Evolutionary conservation across 495 filamentous ascomycete genomes (phyloP), one percentile per base, ranked within the genome.

Genomic region (Entonaema liquescens): DNA sequence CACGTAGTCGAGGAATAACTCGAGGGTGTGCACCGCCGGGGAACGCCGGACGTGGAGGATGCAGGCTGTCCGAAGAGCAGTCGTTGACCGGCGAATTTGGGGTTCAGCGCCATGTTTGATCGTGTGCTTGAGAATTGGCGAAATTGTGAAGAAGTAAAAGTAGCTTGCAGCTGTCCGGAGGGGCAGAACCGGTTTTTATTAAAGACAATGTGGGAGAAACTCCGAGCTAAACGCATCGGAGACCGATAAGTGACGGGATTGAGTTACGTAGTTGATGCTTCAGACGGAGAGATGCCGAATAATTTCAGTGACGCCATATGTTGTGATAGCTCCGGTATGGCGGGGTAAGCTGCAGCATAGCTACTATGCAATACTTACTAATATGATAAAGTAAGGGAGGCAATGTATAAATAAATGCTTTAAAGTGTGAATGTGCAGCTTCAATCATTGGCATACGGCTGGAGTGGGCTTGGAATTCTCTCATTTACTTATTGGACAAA

Each of bases 1-100:
- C 68, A 92, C 91, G 81, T 95, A 97, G 82, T 96, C 92, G 75
- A 95, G 90, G 75, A 90, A 95, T 19, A 95, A 70, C 78, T 95
- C 92, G 26, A 95, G 79, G 0, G 91, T 95, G 82, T 94, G 91
- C 4, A 89, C 78, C 0, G 87, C 79, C 42, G 84, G 79, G 83
- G 75, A 13, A 76, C 70, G 40, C 80, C 72, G 31, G 77, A 77
- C 35, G 78, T 75, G 29, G 83, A 75, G 29, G 67, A 8, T 25
- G 70, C n/a, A 2, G 73, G 59, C 21, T 68, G 55, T 59, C 73
- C 67, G 72, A 83, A 77, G 72, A 72, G 64, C 53, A 91, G 85
- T 77, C 86, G 89, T 65, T 92, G 89, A 65, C 89, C 92, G 3
- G 85, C 87, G 80, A 93, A 93, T 77, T 91, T 92, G 31, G 92